Base-by-base conservation (phyloP, 2,329 filamentous ascomycete genomes). In the Paramyrothecium roridum region DNA sequence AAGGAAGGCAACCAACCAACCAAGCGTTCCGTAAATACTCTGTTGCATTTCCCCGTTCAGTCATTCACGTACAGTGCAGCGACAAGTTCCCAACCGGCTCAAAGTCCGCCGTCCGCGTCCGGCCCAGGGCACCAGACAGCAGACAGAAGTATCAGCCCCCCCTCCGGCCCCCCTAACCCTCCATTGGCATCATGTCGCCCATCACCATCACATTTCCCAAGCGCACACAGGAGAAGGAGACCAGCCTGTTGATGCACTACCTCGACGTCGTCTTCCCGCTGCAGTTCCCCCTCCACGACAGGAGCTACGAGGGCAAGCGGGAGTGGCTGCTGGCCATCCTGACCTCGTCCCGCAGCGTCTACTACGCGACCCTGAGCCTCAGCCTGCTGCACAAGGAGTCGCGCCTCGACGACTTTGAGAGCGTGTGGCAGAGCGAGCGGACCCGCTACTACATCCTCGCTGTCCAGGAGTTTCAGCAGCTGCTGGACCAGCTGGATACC, bases 361-460 rank as follows among this genome's bases (percentile, higher is more conserved):
- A 52, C 37, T 52, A 52, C 23, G 51, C 51, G 16, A 52, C 51
- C 12, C 34, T 52, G 19, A 45, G 51, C 51, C 51, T 52, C 37
- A 52, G 51, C 37, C 37, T 52, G 37, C 21, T 52, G 21, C 37
- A 52, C 51, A 52, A 52, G 37, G 51, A 52, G 37, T 52, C 51
- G 34, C 22, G 51, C 20, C 51, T 46, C 17, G 51, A 52, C 21
- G 37, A 52, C 20, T 46, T 52, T 46, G 51, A 52, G 22, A 52
- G 43, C 21, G n/a, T 52, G 26, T 52, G 51, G 51, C 34, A 52
- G 37, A 52, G 43, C 21, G 51, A 52, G 37, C 22, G 43, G 34
- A 52, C 51, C 37, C 51, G 51, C 21, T 52, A 52, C 37, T 52
- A 52, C 37, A 52, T 52, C 20, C 51, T 52, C 17, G 51, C 51